Conservation (phyloP, 805 yeast species). For the Nakazawaea holstii region DNA sequence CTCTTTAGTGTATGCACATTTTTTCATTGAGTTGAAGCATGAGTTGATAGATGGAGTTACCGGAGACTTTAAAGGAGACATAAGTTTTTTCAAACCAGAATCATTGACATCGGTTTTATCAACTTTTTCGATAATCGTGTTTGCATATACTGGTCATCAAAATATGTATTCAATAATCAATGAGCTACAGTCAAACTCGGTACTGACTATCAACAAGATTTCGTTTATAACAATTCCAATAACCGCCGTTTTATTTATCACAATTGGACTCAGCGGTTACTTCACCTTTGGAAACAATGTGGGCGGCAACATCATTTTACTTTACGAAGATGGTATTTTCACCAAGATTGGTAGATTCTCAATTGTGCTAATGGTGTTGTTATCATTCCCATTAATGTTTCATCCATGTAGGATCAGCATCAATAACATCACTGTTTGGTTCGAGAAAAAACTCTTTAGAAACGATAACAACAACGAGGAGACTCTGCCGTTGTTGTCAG, state of each 20-base stretch:
- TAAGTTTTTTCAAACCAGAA: constrained; percentile 36
- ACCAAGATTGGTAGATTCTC: constrained; percentile 53
- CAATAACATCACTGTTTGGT: constrained; percentile 57
- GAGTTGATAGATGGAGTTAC: constrained; percentile 34
- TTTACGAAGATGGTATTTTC: constrained; percentile 51
- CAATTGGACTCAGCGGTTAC: constrained; percentile 68
- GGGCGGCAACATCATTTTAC: constrained; percentile 61
- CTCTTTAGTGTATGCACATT: constrained; percentile 47
- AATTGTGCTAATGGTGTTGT: constrained; percentile 65
- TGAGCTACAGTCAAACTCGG: constrained; percentile 53
- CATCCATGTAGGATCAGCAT: constrained; percentile 75
- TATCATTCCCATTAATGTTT: constrained; percentile 74
- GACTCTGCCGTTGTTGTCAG: not conserved
- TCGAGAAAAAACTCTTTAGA: constrained; percentile 18
- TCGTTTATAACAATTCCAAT: constrained; percentile 42
- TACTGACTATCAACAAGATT: constrained; percentile 41
- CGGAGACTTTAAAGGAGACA: constrained; percentile 34
- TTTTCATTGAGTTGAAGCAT: constrained; percentile 22
- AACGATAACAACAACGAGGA: not conserved
- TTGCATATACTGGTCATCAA: constrained; percentile 81
- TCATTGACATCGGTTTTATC: constrained; percentile 42
- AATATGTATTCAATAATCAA: constrained; percentile 73
- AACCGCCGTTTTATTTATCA: constrained; percentile 52
- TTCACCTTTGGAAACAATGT: constrained; percentile 65
- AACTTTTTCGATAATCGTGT: constrained; percentile 68